A percentile compares a stretch with the other conserved stretches of the same genome.
Conservation (phyloP, 345 rosid genomes). For the Euphorbia tirucalli region DNA sequence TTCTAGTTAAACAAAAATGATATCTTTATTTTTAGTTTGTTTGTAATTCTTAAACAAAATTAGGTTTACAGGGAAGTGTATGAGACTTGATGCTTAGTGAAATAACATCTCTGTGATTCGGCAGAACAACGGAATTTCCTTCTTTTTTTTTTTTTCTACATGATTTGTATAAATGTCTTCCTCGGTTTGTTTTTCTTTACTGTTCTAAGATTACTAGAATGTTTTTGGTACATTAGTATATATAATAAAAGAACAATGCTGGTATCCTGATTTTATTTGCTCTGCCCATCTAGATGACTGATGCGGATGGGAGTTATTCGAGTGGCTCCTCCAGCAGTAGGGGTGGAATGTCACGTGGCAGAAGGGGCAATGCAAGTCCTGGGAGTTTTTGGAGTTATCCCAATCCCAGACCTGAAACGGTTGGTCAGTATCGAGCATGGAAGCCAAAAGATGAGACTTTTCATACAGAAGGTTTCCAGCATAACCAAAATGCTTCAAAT, state of each 20-base stretch:
- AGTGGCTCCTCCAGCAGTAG: slow-evolving; percentile 13
- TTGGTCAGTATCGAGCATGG: slow-evolving; percentile 13
- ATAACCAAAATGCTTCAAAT: background rate
- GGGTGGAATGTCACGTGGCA: slow-evolving; percentile 16
- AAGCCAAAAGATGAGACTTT: background rate
- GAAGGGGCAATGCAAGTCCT: slow-evolving; percentile 11
- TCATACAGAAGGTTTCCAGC: background rate
- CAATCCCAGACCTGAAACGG: background rate
- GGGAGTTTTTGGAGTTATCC: slow-evolving; percentile 3
- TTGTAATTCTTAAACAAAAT: too few species aligned
- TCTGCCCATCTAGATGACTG: slow-evolving; percentile 15
- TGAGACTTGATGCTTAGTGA: too few species aligned
- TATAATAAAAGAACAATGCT: background rate
- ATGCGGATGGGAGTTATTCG: slow-evolving; percentile 17
- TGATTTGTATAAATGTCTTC: too few species aligned
- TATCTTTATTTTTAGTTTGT: too few species aligned
- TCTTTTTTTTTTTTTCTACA: too few species aligned
- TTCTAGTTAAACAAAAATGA: too few species aligned
- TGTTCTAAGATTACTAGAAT: too few species aligned
- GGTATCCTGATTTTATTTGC: background rate
- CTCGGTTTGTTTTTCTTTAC: too few species aligned
- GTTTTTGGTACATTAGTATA: too few species aligned
- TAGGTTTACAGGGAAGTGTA: too few species aligned
- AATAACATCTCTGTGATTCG: too few species aligned
- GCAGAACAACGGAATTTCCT: background rate